Evolutionary conservation across 306 rosid species (phyloP).

Genomic region (Medicago ruthenica): DNA sequence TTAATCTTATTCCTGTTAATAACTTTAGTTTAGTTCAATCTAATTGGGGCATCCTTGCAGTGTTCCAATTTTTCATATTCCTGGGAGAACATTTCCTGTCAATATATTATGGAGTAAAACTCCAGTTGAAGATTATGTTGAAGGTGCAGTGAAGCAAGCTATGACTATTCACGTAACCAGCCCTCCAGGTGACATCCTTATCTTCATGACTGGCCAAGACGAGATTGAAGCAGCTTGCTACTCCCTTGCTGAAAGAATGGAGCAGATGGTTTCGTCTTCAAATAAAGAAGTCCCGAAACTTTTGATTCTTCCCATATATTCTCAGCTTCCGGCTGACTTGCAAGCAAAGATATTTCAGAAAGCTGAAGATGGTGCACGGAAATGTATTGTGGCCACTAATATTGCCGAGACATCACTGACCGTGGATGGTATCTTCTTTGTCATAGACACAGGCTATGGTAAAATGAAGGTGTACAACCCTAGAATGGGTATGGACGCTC

Average conservation of each 20-base stretch:
- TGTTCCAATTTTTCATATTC: constrained; percentile 87
- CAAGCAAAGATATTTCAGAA: constrained; percentile 95
- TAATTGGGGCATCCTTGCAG: constrained; percentile 57
- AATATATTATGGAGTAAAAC: constrained; percentile 83
- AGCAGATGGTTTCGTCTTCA: constrained; percentile 76
- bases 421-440: constrained; percentile 91
- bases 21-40: constrained; percentile 32
- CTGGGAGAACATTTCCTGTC: constrained; percentile 98
- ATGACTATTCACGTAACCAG: constrained; percentile 98
- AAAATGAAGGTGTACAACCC: constrained; percentile 99
- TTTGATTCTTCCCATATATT: constrained; percentile 92
- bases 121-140: constrained; percentile 96
- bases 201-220: constrained; percentile 98
- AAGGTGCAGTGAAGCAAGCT: constrained; percentile 97
- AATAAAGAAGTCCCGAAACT: constrained; percentile 85
- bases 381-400: constrained; percentile 96
- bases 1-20: constrained; percentile 9
- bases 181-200: constrained; percentile 95
- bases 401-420: constrained; percentile 98
- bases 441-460: constrained; percentile 95
- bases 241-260: constrained; percentile 89
- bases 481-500: constrained; percentile 99
- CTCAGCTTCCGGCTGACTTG: constrained; percentile 96
- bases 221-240: constrained; percentile 99
- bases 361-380: constrained; percentile 97